These are phyloP conservation scores for Fusarium caatingaense DNA, from an alignment of 2,329 filamentous ascomycete genomes.

Conservation along the genomic window DNA sequence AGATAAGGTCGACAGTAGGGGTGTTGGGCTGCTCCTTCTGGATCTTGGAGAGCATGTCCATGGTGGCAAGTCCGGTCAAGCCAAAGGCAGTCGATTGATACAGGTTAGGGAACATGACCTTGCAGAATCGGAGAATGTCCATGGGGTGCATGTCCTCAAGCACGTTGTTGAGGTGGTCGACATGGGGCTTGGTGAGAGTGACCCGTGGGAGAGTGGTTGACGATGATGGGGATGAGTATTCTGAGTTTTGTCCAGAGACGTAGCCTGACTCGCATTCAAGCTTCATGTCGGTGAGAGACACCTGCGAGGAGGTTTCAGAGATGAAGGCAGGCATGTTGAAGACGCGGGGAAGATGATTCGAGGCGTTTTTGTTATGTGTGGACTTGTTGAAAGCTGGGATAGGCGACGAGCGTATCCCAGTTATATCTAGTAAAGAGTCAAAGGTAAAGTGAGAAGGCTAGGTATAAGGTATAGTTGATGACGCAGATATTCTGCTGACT, in stretches of 20 bases:
- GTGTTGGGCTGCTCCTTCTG: slow-evolving; percentile 70
- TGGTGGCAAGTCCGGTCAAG: slow-evolving; percentile 81
- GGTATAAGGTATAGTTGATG: slow-evolving; percentile 36
- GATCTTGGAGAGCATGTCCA: slow-evolving; percentile 87
- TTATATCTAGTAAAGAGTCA: slow-evolving; percentile 30
- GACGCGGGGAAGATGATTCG: slow-evolving; percentile 19
- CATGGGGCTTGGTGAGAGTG: slow-evolving; percentile 86
- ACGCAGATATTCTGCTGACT: slow-evolving; percentile 44
- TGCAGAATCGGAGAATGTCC: slow-evolving; percentile 93
- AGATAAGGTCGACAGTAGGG: slow-evolving; percentile 74
- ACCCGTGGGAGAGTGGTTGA: slow-evolving; percentile 73
- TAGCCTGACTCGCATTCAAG: slow-evolving; percentile 83
- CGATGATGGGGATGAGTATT: slow-evolving; percentile 52
- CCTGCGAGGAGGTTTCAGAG: slow-evolving; percentile 55
- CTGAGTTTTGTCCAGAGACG: slow-evolving; percentile 64
- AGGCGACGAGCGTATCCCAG: slow-evolving; percentile 31
- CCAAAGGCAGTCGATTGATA: slow-evolving; percentile 90
- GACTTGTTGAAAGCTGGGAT: slow-evolving; percentile 39
- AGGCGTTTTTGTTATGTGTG: slow-evolving; percentile 27
- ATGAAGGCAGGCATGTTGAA: slow-evolving; percentile 53
- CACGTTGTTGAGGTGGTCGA: slow-evolving; percentile 91
- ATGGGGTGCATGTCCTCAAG: slow-evolving; percentile 88
- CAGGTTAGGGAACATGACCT: slow-evolving; percentile 88
- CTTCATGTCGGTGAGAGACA: slow-evolving; percentile 55
- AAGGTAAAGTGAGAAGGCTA: slow-evolving; percentile 15